Base-by-base conservation (phyloP, 139 green algal species). In the Chlorella ohadii region DNA sequence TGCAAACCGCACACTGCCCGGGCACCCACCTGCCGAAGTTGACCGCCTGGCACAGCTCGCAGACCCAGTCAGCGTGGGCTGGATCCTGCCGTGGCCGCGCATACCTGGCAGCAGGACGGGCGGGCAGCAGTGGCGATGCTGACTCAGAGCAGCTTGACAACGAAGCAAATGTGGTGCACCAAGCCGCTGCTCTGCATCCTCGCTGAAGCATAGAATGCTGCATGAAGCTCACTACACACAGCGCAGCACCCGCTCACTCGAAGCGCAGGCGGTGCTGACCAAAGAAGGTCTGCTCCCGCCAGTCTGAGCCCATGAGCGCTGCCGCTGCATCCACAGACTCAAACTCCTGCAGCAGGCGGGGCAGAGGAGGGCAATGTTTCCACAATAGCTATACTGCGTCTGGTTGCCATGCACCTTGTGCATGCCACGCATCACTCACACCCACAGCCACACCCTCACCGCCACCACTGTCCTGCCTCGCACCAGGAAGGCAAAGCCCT, bases 1-100 rank as follows among this genome's bases (percentile, higher is more conserved):
- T n/a, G 11, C 44, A 6, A 55, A 16, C 7, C 44, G 44, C 44
- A 11, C 44, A 6, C 11, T 55, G 44, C 11, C 44, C 7, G 44
- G 44, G 7, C 9, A 19, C 82, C 28, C 68, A 93, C 92, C 93
- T 90, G 39, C 89, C 91, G 85, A 96, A 96, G 85, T 96, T 96
- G 65, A 94, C 86, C 2, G 85, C 86, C 72, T 71, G 84, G 87
- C 93, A 96, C 66, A 85, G 87, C 55, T 91, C 86, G 85, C 93
- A 96, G 11, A 95, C 72, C 93, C 93, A 96, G 80, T 96, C 93
- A 34, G n/a, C 23, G 7, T 33, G 27, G 27, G 23, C 47, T 0
- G 55, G 33, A 0, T 66, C 74, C 47, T 36, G 33, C 57, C 31
- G 73, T 1, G 22, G 51, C 34, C 59, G 76, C 22, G 70, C 70